phyloP scores from a whole-genome alignment of 2,329 filamentous ascomycete genomes.

The Ustulina deusta region DNA sequence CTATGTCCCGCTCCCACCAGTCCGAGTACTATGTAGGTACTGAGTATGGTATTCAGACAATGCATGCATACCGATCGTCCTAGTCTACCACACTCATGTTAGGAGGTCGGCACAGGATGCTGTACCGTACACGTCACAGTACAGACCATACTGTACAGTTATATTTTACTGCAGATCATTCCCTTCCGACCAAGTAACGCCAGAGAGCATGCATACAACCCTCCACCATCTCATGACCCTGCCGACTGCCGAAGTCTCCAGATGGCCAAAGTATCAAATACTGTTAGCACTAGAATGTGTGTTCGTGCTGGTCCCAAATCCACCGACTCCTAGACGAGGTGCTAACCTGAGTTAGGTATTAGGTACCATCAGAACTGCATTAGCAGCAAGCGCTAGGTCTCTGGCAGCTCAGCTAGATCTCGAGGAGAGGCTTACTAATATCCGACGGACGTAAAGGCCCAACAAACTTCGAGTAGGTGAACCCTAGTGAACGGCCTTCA shows the following conservation, averaged over 20 bases:
- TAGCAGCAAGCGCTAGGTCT: conserved; percentile 17
- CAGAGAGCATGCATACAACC: conserved; percentile 21
- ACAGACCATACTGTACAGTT: neutral
- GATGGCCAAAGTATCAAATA: neutral
- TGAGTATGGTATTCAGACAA: conserved; percentile 12
- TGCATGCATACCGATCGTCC: too few relatives aligned
- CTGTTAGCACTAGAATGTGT: neutral
- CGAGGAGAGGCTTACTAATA: neutral
- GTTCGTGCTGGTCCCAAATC: neutral
- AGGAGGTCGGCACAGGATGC: neutral
- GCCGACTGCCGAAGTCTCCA: conserved; percentile 25
- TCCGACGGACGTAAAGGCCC: neutral
- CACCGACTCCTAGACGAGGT: neutral
- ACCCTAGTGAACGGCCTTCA: neutral
- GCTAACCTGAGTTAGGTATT: neutral
- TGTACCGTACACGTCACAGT: neutral
- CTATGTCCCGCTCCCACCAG: neutral
- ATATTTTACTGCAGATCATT: conserved; percentile 20
- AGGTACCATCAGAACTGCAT: neutral
- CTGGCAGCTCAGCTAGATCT: conserved; percentile 3
- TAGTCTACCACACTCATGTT: too few relatives aligned
- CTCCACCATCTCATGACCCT: conserved; percentile 15
- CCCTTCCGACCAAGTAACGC: conserved; percentile 7
- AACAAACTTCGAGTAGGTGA: neutral
- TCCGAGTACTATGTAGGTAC: too few relatives aligned